Evolutionary conservation across 768 basidiomycete genomes (phyloP), one percentile per base, ranked within the genome.

Genomic region (Russula griseocarnosa): DNA sequence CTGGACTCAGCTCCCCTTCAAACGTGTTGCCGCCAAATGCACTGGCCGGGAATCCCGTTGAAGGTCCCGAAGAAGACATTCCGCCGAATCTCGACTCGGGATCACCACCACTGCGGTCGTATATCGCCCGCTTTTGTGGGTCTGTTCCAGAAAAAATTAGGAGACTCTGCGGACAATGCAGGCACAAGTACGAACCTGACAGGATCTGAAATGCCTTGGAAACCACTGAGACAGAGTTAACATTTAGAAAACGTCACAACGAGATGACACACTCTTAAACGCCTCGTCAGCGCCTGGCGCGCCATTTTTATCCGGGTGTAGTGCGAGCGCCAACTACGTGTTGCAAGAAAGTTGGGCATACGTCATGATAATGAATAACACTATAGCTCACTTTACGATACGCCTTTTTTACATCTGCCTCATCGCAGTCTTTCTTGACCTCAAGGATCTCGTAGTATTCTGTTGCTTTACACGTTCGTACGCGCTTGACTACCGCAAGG

Each of bases 281-380:
- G 96, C 96, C 73, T 98, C 96, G 65, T 98, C 96, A 18, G 96
- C 96, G 46, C 93, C 92, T n/a, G 96, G 95, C 22, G 96, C 96
- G 7, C 94, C 93, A 70, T 96, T 97, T 79, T 89, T 95, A 73
- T 95, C 92, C 4, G 92, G 92, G 75, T 95, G 92, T 53, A 94
- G 76, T 58, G 90, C 90, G 62, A 97, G 79, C 44, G 94, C 94
- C 65, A 96, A 81, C 92, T 94, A 68, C 36, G 47, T 36, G 36
- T 36, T 40, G 30, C 28, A 59, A 3, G 6, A 55, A 38, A 5
- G 30, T 49, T 20, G 20, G 58, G 42, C 20, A 18, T 28, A 53
- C 28, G n/a, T 13, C 32, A 44, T 40, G 6, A 38, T 20, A 30
- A 38, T 42, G 51, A 24, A 34, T 58, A 46, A 54, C 34, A 51